Conservation (phyloP, 2,329 filamentous ascomycete genomes). For the Dothistroma septosporum region DNA sequence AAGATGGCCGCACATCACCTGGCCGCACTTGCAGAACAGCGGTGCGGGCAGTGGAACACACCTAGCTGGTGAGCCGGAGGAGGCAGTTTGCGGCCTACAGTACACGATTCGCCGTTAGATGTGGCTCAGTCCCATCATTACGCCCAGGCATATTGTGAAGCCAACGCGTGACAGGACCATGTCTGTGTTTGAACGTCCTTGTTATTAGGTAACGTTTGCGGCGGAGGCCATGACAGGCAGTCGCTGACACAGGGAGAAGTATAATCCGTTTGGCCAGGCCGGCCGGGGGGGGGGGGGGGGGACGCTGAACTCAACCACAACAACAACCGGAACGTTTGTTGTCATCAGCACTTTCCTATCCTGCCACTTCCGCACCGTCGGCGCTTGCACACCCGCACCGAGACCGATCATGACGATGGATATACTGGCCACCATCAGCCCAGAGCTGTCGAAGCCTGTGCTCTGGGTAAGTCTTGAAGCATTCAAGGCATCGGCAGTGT, state of each 20-base stretch:
- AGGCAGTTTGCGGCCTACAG: not conserved
- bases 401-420: not conserved
- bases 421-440: not conserved
- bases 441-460: conserved; percentile 1
- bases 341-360: no score
- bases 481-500: no score
- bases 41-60: no score
- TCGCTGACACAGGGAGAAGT: not conserved
- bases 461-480: not conserved
- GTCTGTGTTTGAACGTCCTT: not conserved
- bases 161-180: no score
- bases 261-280: not conserved
- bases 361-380: not conserved
- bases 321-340: not conserved
- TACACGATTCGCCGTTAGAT: not conserved
- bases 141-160: no score
- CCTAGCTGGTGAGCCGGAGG: no score
- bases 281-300: no score
- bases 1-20: not conserved
- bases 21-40: not conserved
- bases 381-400: not conserved
- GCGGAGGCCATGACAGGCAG: not conserved
- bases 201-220: not conserved
- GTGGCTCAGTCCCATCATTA: no score
- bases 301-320: not conserved